Percentiles rank a stretch among this genome's conserved stretches.
These are phyloP conservation scores for Dissoconium aciculare DNA, from an alignment of 2,329 filamentous ascomycete genomes.

Conservation along the genomic window DNA sequence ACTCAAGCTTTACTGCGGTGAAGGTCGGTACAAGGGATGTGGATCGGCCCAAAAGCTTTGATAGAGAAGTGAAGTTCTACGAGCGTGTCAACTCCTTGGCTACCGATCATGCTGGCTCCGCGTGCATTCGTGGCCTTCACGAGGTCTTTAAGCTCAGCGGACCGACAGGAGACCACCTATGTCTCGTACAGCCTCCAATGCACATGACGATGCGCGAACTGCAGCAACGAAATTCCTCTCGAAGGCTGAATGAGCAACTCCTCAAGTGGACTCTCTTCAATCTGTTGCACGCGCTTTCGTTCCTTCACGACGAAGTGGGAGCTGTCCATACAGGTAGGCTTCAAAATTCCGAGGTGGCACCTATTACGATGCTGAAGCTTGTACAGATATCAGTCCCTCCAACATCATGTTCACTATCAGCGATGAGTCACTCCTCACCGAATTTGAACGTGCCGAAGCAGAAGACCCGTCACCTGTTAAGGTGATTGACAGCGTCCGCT, in stretches of 20 bases:
- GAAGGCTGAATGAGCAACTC: constrained; percentile 3
- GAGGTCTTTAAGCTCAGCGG: constrained; percentile 5
- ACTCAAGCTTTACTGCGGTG: constrained; percentile 3
- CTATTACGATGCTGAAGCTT: not conserved
- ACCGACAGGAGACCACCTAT: constrained; percentile 6
- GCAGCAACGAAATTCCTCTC: constrained; percentile 2
- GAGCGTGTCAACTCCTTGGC: constrained; percentile 6
- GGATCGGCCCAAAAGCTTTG: not conserved
- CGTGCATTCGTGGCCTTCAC: constrained; percentile 6
- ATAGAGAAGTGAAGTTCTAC: constrained; percentile 7
- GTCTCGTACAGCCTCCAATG: constrained; percentile 10
- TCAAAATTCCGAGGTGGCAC: not conserved
- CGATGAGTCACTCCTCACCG: constrained; percentile 9
- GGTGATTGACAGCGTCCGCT: constrained; percentile 8
- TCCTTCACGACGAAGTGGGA: constrained; percentile 9
- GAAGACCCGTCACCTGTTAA: constrained; percentile 9
- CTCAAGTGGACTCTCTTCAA: constrained; percentile 5
- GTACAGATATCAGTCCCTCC: constrained; percentile 11
- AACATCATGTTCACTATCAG: constrained; percentile 13
- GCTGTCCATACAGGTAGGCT: constrained; percentile 10
- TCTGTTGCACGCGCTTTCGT: constrained; percentile 5
- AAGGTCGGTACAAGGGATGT: constrained; percentile 4
- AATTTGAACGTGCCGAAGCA: constrained; percentile 10
- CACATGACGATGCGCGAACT: constrained; percentile 9
- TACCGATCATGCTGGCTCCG: constrained; percentile 5